A percentile compares a stretch with the other conserved stretches of the same genome.
Conservation (phyloP, 306 rosid genomes). For the Mimosa bimucronata region DNA sequence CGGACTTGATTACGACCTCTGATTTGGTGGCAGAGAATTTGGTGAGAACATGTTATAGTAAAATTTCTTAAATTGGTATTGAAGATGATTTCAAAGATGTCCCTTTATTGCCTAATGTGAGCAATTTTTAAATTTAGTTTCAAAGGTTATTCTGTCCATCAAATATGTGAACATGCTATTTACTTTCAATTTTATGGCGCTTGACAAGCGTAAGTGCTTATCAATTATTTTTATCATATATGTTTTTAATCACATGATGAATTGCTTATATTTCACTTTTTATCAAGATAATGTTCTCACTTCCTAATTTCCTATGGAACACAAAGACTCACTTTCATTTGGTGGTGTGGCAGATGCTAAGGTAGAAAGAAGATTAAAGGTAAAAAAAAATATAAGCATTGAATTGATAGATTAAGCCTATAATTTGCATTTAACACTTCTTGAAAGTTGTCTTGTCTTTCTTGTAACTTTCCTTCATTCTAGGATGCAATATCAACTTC, state of each 20-base stretch:
- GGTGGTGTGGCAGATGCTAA: slow-evolving; percentile 92
- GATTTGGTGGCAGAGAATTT: slow-evolving; percentile 73
- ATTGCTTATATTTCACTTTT: slow-evolving; percentile 15
- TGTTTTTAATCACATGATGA: neutral
- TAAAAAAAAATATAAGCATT: slow-evolving; percentile 41
- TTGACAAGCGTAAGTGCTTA: neutral
- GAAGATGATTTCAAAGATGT: slow-evolving; percentile 81
- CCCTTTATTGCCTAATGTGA: slow-evolving; percentile 94
- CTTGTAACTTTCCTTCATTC: slow-evolving; percentile 12
- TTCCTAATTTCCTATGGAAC: slow-evolving; percentile 75
- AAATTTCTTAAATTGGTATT: slow-evolving; percentile 68
- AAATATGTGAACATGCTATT: slow-evolving; percentile 1
- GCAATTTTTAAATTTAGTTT: slow-evolving; percentile 84
- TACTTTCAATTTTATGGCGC: slow-evolving; percentile 10
- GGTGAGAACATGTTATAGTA: slow-evolving; percentile 86
- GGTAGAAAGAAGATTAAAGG: slow-evolving; percentile 90
- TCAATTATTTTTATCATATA: slow-evolving; percentile 22
- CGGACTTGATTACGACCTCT: slow-evolving; percentile 36
- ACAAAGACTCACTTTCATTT: slow-evolving; percentile 67
- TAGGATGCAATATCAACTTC: no score
- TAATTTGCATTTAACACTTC: slow-evolving; percentile 9
- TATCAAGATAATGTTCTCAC: slow-evolving; percentile 82
- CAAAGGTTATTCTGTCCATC: slow-evolving; percentile 72
- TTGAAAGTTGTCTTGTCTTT: slow-evolving; percentile 26
- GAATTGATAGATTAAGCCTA: slow-evolving; percentile 20